These are phyloP conservation scores for Roridomyces roridus DNA, from an alignment of 768 basidiomycete species.

Conservation along the genomic window DNA sequence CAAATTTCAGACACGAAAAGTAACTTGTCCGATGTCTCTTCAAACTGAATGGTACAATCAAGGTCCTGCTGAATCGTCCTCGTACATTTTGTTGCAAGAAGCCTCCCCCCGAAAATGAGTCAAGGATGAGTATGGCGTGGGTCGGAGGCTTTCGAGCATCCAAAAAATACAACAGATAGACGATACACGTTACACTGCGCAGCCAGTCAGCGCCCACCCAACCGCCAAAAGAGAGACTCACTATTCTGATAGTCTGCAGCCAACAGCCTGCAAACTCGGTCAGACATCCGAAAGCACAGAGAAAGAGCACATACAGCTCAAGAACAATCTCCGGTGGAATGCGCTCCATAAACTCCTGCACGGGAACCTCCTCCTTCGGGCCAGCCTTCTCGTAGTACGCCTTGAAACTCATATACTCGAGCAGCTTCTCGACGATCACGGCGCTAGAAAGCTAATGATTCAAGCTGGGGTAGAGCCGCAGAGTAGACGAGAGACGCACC, in stretches of 20 bases:
- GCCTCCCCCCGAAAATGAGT: too few species aligned
- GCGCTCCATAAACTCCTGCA: slow-evolving; percentile 79
- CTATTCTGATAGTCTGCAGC: slow-evolving; percentile 25
- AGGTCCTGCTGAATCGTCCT: too few species aligned
- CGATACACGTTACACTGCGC: too few species aligned
- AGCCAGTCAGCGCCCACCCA: too few species aligned
- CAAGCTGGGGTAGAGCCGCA: background rate
- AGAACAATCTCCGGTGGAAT: slow-evolving; percentile 87
- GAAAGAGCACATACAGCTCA: slow-evolving; percentile 71
- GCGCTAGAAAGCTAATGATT: slow-evolving; percentile 41
- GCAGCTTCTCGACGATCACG: slow-evolving; percentile 83
- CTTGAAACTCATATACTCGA: slow-evolving; percentile 91
- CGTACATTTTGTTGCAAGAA: too few species aligned
- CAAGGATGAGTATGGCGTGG: too few species aligned
- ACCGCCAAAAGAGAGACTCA: slow-evolving; percentile 1
- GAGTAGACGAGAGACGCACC: slow-evolving; percentile 48
- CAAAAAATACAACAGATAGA: too few species aligned
- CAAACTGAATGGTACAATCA: too few species aligned
- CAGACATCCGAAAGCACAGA: background rate
- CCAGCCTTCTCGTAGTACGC: slow-evolving; percentile 73
- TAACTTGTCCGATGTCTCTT: too few species aligned
- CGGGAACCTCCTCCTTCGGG: slow-evolving; percentile 78
- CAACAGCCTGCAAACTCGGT: slow-evolving; percentile 4
- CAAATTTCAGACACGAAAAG: too few species aligned
- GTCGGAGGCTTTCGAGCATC: too few species aligned